Evolutionary conservation across 768 basidiomycete species (phyloP).

Genomic region (Flagelloscypha sp.): DNA sequence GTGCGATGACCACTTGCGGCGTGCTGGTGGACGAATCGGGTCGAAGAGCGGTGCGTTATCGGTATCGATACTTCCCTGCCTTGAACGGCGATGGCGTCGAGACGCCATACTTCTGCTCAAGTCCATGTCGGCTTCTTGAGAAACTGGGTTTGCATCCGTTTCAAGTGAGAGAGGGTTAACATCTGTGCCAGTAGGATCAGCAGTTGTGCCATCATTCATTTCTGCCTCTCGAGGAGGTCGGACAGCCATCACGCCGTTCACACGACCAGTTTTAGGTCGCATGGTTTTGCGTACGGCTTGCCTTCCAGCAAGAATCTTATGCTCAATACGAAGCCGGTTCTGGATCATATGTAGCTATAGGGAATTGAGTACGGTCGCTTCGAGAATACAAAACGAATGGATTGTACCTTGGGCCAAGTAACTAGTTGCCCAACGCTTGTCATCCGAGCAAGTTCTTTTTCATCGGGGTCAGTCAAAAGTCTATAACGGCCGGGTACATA

Average conservation of each 20-base stretch:
- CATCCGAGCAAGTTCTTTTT: slow-evolving; percentile 76
- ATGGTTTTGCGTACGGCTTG: slow-evolving; percentile 55
- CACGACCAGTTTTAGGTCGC: slow-evolving; percentile 29
- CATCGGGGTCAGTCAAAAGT: slow-evolving; percentile 79
- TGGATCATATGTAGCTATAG: slow-evolving; percentile 84
- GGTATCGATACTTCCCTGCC: too few relatives aligned
- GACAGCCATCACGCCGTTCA: not conserved
- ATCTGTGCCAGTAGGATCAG: slow-evolving; percentile 16
- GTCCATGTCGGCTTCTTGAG: too few relatives aligned
- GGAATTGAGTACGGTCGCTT: not conserved
- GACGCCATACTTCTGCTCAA: too few relatives aligned
- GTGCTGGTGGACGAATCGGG: too few relatives aligned
- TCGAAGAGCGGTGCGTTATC: too few relatives aligned
- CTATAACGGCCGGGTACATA: too few relatives aligned
- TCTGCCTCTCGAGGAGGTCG: too few relatives aligned
- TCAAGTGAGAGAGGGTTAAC: too few relatives aligned
- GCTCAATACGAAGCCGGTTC: slow-evolving; percentile 81
- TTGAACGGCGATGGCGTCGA: too few relatives aligned
- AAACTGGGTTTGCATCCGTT: slow-evolving; percentile 14
- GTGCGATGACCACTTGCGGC: too few relatives aligned
- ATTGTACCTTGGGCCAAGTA: slow-evolving; percentile 90
- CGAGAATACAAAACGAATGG: not conserved
- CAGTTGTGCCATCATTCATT: slow-evolving; percentile 8
- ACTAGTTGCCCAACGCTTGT: slow-evolving; percentile 79
- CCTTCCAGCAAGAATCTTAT: slow-evolving; percentile 73